Base-by-base conservation (phyloP, 768 basidiomycete species). In the Russula ochroleuca region DNA sequence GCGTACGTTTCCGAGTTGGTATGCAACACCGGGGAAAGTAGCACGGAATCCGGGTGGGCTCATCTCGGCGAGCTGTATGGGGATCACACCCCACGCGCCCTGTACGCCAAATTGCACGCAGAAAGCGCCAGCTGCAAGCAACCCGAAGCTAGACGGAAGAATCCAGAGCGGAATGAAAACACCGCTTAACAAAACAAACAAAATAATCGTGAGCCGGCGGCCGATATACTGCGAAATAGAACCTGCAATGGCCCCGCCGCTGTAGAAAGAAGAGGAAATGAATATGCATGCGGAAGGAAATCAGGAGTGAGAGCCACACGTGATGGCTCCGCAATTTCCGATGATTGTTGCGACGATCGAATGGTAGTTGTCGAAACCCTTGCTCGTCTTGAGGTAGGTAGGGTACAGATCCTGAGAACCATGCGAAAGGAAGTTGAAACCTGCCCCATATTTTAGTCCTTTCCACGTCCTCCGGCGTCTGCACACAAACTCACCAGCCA, bases 341-440 rank as follows among this genome's bases (percentile, higher is more conserved):
- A 81, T 79, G 70, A 81, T 80, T 0, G 80, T 81, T 0, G 79
- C 78, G 54, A 76, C 72, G 17, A 77, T 76, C 0, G 79, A 69
- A 25, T 72, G 63, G 48, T 73, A 65, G 5, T 67, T 50, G 11
- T 71, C 64, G 62, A 81, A 73, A 21, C 69, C 64, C 60, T 80
- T 80, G 59, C 70, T 69, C 25, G 60, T 68, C 59, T 74, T 65
- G 23, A 79, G 69, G 57, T 77, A 79, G 23, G 76, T 78, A 14
- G 79, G 79, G 65, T 79, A 78, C 45, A 74, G 57, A 61, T 75
- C 74, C 59, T 80, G 79, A 35, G 76, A 78, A 3, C 80, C 81
- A 70, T 82, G 82, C 25, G 79, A 80, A 48, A 81, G 75, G 75
- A 83, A 81, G 70, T 81, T 82, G 73, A 81, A 81, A n/a, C 76